Conservation (phyloP, 139 green algal genomes). For the Coelastrella sp. region DNA sequence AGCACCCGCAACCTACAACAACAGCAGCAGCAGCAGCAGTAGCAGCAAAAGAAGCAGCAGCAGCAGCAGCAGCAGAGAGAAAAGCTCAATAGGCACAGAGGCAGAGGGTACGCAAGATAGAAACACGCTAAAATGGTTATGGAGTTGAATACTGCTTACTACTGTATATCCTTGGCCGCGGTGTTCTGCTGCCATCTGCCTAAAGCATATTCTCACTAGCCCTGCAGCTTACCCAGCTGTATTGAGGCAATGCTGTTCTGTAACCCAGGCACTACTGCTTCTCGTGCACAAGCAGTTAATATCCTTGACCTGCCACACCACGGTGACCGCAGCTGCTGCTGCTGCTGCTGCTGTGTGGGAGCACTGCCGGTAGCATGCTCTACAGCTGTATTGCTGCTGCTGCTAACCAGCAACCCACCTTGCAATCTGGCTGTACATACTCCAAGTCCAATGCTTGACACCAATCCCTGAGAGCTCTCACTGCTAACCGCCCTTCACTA, state of each 20-base stretch:
- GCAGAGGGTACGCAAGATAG: too few species aligned
- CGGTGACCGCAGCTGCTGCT: background rate
- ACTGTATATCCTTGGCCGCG: too few species aligned
- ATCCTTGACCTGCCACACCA: conserved; percentile 33
- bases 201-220: too few species aligned
- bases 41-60: background rate
- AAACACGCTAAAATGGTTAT: too few species aligned
- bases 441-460: conserved; percentile 59
- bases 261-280: too few species aligned
- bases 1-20: conserved; percentile 24
- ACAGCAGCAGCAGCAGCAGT: background rate
- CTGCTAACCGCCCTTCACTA: conserved; percentile 66
- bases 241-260: too few species aligned
- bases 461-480: conserved; percentile 75
- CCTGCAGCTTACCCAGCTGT: too few species aligned
- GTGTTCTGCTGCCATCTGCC: too few species aligned
- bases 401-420: conserved; percentile 35
- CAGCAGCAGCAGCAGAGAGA: background rate
- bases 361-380: background rate
- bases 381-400: too few species aligned
- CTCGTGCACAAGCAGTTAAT: too few species aligned
- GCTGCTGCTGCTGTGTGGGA: background rate
- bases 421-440: conserved; percentile 51
- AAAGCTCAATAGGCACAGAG: background rate
- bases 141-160: too few species aligned